Base-by-base conservation (phyloP, 1,139 yeast species). In the Blastobotrys elegans region DNA sequence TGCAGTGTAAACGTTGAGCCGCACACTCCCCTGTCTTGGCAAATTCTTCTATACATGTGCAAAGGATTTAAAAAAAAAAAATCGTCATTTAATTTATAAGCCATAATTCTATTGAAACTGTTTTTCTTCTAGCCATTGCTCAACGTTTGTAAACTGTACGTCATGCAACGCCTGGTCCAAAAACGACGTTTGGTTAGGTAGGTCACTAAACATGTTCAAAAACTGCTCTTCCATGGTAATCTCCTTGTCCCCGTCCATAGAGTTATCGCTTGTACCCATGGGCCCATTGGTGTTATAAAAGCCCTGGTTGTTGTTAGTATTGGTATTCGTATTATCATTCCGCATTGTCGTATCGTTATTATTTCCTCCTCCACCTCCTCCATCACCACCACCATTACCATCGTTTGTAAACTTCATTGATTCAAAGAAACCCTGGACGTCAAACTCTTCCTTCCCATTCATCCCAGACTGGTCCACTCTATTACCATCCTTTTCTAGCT, bases 101-200 rank as follows among this genome's bases (percentile, higher is more conserved):
- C n/a, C n/a, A n/a, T n/a, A 24, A 10, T 42, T 10, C 22, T 37
- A 37, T 26, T 26, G 31, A 21, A 34, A 31, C 37, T 33, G 34
- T 50, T 57, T 58, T 44, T 58, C 62, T 39, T 56, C 53, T 5
- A 58, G 47, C 62, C 62, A 59, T 22, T 49, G 53, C 39, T 58
- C 62, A 18, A 58, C 53, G 26, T 57, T 58, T n/a, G 34, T 18
- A 49, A 63, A 59, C 33, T 55, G 53, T 30, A 60, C 64, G 43
- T 56, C 50, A 8, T 60, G 56, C 17, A 64, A 41, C 2, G 66
- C 67, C 46, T 63, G 63, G 46, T 65, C 68, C 35, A 65, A 46
- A 46, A 65, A 65, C 27, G 67, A 60, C 2, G 69, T 65, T 40
- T 65, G 67, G 48, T 65, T 65, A 2, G 69, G 69, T 35, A 65